phyloP scores from a whole-genome alignment of 495 filamentous ascomycete species.

The Rhypophila decipiens region DNA sequence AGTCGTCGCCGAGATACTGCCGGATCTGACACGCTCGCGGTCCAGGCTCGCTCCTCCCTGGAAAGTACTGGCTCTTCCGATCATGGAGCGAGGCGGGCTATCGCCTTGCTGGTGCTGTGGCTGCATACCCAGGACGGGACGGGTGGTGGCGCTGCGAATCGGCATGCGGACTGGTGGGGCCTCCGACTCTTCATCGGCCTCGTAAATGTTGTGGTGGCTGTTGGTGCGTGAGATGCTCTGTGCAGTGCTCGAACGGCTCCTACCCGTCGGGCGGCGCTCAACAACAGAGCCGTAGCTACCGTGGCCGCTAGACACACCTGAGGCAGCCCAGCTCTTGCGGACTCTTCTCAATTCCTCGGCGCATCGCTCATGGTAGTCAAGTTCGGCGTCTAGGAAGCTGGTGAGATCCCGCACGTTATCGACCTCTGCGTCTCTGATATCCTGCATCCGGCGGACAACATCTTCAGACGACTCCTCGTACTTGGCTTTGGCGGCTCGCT shows the following conservation, averaged over 20 bases:
- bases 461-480: conserved; percentile 96
- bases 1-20: conserved; percentile 18
- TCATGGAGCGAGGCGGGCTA: conserved; percentile 30
- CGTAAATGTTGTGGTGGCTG: conserved; percentile 25
- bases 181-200: conserved; percentile 30
- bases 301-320: background rate
- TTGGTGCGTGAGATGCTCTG: conserved; percentile 35
- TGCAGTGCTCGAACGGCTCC: conserved; percentile 42
- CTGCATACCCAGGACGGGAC: conserved; percentile 38
- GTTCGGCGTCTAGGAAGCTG: conserved; percentile 80
- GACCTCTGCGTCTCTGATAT: conserved; percentile 85
- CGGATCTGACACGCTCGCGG: conserved; percentile 18
- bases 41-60: conserved; percentile 22
- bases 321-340: conserved; percentile 40
- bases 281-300: conserved; percentile 17
- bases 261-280: conserved; percentile 23
- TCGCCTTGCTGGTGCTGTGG: conserved; percentile 20
- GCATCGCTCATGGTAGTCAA: conserved; percentile 86
- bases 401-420: conserved; percentile 79
- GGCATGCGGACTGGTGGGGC: conserved; percentile 48
- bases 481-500: conserved; percentile 85
- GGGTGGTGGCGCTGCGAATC: conserved; percentile 48
- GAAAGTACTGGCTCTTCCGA: conserved; percentile 37
- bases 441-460: conserved; percentile 87
- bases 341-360: conserved; percentile 58